Evolutionary conservation across 31 red algal genomes (phyloP), one percentile per base, ranked within the genome.

Genomic region (Asparagopsis taxiformis): DNA sequence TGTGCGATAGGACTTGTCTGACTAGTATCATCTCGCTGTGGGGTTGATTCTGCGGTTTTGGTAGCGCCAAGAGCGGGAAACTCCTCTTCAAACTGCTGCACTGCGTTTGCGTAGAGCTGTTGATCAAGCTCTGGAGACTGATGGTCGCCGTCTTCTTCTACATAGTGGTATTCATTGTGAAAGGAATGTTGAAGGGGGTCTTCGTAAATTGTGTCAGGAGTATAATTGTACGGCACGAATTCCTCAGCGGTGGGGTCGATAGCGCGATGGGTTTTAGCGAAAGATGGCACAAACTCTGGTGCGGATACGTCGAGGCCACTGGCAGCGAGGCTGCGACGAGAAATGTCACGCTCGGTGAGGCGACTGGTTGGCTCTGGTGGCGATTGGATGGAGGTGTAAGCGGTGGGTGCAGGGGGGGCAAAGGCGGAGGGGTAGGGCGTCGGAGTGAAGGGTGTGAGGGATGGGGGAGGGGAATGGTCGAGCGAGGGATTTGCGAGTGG

Each of bases 211-310:
- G n/a, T n/a, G n/a, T n/a, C n/a, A n/a, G n/a, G n/a, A n/a, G n/a
- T n/a, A n/a, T n/a, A n/a, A n/a, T n/a, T n/a, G n/a, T n/a, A n/a
- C n/a, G n/a, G n/a, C n/a, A n/a, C n/a, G n/a, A n/a, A n/a, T n/a
- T n/a, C n/a, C n/a, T n/a, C n/a, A n/a, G n/a, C n/a, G n/a, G n/a
- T n/a, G n/a, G n/a, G n/a, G n/a, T n/a, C n/a, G n/a, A n/a, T n/a
- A n/a, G n/a, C n/a, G n/a, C n/a, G n/a, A n/a, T n/a, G 61, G 11
- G 67, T 26, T 13, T 49, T 50, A n/a, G 70, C 81, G 31, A 86
- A 86, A 6, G 81, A 75, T 3, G 81, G 81, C 17, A 86, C 62
- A 72, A 86, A 86, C 55, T 86, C 81, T 30, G 81, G 81, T 6
- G 81, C 81, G 22, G 71, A 57, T 28, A 73, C 69, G 51, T 86